Evolutionary conservation across 495 filamentous ascomycete genomes (phyloP).

Genomic region (Hypoxylon rickii): DNA sequence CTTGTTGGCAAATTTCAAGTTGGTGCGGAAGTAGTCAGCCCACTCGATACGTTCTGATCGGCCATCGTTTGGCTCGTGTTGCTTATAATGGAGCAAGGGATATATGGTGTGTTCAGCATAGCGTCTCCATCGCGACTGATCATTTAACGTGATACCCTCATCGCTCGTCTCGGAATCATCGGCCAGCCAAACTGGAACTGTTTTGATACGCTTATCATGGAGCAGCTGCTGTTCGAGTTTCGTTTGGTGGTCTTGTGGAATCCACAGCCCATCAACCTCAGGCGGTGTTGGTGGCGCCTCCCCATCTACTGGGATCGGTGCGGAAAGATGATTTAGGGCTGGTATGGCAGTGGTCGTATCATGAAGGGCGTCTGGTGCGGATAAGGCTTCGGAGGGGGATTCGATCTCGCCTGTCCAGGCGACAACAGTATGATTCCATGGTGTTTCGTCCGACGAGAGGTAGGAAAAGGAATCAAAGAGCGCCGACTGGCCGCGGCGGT

Average conservation of each 20-base stretch:
- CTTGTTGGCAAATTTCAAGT: conserved; percentile 83
- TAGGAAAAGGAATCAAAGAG: conserved; percentile 87
- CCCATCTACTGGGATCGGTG: conserved; percentile 71
- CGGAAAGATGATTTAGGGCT: conserved; percentile 63
- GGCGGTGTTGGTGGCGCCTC: conserved; percentile 58
- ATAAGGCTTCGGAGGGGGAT: conserved; percentile 46
- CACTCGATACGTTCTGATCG: conserved; percentile 78
- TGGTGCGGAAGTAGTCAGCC: conserved; percentile 87
- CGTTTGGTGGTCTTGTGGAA: conserved; percentile 66
- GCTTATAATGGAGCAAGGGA: conserved; percentile 90
- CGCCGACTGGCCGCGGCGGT: conserved; percentile 82
- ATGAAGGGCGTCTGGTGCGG: conserved; percentile 48
- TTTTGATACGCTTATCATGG: conserved; percentile 64
- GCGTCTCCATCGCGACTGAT: conserved; percentile 80
- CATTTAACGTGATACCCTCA: conserved; percentile 69
- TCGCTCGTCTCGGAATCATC: conserved; percentile 68
- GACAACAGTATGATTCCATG: conserved; percentile 86
- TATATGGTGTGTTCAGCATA: conserved; percentile 91
- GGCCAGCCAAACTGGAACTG: conserved; percentile 82
- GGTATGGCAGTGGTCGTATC: conserved; percentile 46
- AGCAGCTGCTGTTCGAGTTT: conserved; percentile 70
- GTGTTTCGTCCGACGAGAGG: conserved; percentile 72
- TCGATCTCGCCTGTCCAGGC: conserved; percentile 93
- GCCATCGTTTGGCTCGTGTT: conserved; percentile 84
- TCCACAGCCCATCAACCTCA: conserved; percentile 64